Evolutionary conservation across 495 filamentous ascomycete genomes (phyloP), one percentile per base, ranked within the genome.

Genomic region (Hyaloscypha bicolor): DNA sequence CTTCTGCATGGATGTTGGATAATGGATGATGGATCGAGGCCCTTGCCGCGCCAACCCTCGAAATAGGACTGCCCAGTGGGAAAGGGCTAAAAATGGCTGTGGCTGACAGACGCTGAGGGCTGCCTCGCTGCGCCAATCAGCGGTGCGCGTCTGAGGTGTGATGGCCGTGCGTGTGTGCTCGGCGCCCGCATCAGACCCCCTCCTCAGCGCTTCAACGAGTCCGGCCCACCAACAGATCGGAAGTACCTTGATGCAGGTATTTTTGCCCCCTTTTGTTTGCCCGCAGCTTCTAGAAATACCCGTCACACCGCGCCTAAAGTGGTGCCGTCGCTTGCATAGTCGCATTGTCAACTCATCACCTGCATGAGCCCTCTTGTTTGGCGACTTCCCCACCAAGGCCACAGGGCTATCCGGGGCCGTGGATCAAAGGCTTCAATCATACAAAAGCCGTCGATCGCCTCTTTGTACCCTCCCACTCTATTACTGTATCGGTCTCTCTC

Each of bases 281-380:
- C 66, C 67, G 22, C 19, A 62, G 35, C 53, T 65, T 69, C 60
- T 69, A 55, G 66, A 66, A 64, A 71, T 66, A 73, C 64, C 53
- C 37, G 35, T 66, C 61, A 63, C 55, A 63, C 62, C 69, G 69
- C 69, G 69, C 72, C 61, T 74, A 71, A 69, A 32, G 55, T 67
- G 71, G 69, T 71, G 65, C 72, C 63, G 14, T 69, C 68, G 53
- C 61, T 68, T 56, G 66, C 71, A 73, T 64, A 59, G 35, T 63
- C 59, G 66, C 71, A 73, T 64, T 62, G 35, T 63, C 64, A 68
- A 42, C 68, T 72, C 71, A 62, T 74, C 73, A 71, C 74, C 64
- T 76, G 75, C 68, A 73, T 75, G 61, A 62, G 72, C 48, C 58
- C 72, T 72, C 4, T 59, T 39, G 4, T 11, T 66, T 72, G 64